Evolutionary conservation across 257 asterid species (phyloP), one percentile per base, ranked within the genome.

Genomic region (Nicotiana attenuata): DNA sequence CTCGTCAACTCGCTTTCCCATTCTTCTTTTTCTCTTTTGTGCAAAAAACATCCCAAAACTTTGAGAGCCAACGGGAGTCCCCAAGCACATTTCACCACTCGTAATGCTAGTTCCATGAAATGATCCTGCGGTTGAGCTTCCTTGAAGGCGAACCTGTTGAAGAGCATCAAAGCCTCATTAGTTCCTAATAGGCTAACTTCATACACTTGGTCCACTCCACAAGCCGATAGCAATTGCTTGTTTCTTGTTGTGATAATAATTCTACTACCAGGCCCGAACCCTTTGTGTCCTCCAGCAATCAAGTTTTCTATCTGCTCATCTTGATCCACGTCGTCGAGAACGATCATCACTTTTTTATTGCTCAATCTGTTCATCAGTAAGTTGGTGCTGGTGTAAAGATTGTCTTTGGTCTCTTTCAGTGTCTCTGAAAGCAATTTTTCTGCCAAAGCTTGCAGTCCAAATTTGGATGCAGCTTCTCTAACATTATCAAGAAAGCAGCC

Each of bases 401-500:
- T 73, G 75, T 55, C 78, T 16, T 38, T 78, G 20, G 35, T 63
- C 55, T 78, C 81, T 78, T 78, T 78, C 14, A 78, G 10, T 17
- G 71, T 78, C 20, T 78, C 81, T 7, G 81, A 59, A 16, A 59
- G 26, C 35, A 78, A n/a, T 28, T 38, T 78, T 24, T 66, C 86
- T 10, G 33, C 14, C 64, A 78, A 24, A 9, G 64, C 35, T 61
- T 67, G 83, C 4, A 83, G 59, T 7, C 86, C 86, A 10, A 17
- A 11, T 31, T 71, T 80, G 15, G 55, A 41, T 22, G 83, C 68
- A 38, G 47, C 47, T 65, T 83, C 86, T 67, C 86, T 78, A 20
- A 83, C 83, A 19, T 79, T 67, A 6, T 65, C 86, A 6, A 83
- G 76, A 67, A 50, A 83, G 79, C 86, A 33, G 7, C 78, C 47